Base-by-base conservation (phyloP, 2,329 filamentous ascomycete genomes). In the Plectosphaerella cucumerina region DNA sequence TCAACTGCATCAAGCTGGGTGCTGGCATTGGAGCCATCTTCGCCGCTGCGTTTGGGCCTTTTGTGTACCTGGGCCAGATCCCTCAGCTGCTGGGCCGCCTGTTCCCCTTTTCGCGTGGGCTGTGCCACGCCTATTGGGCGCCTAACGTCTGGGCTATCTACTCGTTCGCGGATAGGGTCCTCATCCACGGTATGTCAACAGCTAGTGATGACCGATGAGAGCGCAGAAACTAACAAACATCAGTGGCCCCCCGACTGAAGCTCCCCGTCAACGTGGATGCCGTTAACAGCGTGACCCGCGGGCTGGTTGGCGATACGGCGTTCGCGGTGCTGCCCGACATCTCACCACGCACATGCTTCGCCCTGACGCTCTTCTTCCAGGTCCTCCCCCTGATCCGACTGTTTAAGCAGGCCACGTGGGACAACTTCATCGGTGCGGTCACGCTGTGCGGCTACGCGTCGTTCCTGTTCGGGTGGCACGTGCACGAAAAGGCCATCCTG, bases 81-180 rank as follows among this genome's bases (percentile, higher is more conserved):
- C 81, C 86, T 12, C 94, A 97, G 71, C 76, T 99, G 20, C 70
- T 94, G 53, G 86, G 84, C 63, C 81, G 94, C 34, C 74, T 99
- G 9, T 99, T 99, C 61, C 94, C 94, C 1, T 99, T 99, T 67
- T 91, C 91, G 1, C 80, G 94, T 53, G 94, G 94, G 1, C 75
- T 99, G 5, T 97, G 93, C 65, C 94, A 99, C 72, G 94, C 94
- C 1, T 99, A 99, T 68, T 99, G 94, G 94, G 94, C 94, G 12
- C 92, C 94, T 0, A 99, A 99, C 59, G 75, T 96, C 2, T 99
- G 94, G 94, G 93, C 94, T 0, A 81, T 97, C 65, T 99, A 99
- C 70, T 97, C 94, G 0, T 96, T 97, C 65, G 73, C 80, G 2
- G 94, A 99, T 63, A 81, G 94, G 49, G 71, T 90, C 8, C 67